Evolutionary conservation across 805 yeast species (phyloP).

Genomic region (Tetrapisispora arboricola): DNA sequence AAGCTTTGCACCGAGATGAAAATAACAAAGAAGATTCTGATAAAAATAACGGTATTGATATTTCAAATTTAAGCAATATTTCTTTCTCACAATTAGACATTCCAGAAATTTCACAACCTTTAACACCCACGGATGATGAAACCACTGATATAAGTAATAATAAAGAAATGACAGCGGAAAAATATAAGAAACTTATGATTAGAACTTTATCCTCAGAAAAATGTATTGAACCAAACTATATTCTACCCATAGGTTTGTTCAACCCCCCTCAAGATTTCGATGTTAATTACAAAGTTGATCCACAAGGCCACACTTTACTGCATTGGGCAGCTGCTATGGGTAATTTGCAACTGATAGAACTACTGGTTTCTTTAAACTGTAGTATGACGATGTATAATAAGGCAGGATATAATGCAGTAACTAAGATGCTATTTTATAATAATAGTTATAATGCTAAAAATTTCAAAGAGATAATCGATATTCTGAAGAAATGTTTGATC

Average conservation of each 20-base stretch:
- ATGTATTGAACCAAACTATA: conserved; percentile 19
- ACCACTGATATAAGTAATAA: background rate
- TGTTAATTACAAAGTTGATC: conserved; percentile 59
- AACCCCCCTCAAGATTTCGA: conserved; percentile 55
- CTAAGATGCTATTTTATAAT: conserved; percentile 59
- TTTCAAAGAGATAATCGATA: conserved; percentile 48
- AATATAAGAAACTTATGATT: conserved; percentile 22
- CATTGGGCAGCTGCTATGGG: conserved; percentile 87
- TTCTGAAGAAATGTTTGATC: conserved; percentile 52
- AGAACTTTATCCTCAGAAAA: conserved; percentile 25
- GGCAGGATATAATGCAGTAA: conserved; percentile 58
- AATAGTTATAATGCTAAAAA: conserved; percentile 57
- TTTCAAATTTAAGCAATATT: background rate
- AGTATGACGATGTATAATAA: conserved; percentile 43
- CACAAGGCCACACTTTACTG: conserved; percentile 69
- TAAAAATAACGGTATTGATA: background rate
- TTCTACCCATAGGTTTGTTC: conserved; percentile 31
- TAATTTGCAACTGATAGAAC: conserved; percentile 45
- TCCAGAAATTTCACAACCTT: background rate
- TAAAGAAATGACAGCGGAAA: conserved; percentile 7
- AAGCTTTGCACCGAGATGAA: background rate
- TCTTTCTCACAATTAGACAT: background rate
- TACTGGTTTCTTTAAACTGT: conserved; percentile 48
- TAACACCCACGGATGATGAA: background rate
- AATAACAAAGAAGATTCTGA: no score